Evolutionary conservation across 306 rosid species (phyloP).

Genomic region (Hippophae tibetana): DNA sequence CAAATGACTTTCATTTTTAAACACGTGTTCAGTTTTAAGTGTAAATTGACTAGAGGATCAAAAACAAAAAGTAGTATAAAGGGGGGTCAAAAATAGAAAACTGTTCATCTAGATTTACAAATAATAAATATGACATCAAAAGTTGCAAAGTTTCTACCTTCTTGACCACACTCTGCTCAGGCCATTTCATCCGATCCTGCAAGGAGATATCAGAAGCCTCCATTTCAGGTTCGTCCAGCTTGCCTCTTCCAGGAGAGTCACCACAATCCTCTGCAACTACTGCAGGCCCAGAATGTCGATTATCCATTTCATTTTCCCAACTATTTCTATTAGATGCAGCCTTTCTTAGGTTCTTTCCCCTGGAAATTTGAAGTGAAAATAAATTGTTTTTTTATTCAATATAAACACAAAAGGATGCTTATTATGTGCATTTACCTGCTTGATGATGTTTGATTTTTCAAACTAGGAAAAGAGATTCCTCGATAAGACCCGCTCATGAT

Average conservation of each 20-base stretch:
- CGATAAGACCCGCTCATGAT: constrained; percentile 50
- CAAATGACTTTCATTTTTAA: no score
- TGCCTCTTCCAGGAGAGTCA: constrained; percentile 41
- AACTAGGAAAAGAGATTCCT: constrained; percentile 39
- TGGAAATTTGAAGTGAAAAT: constrained; percentile 32
- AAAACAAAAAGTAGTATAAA: no score
- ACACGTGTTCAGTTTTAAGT: no score
- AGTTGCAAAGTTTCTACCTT: constrained; percentile 30
- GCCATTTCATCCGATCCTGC: constrained; percentile 46
- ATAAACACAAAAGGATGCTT: constrained; percentile 8
- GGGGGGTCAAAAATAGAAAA: no score
- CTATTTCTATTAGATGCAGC: constrained; percentile 35
- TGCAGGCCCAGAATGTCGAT: constrained; percentile 47
- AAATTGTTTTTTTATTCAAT: constrained; percentile 5
- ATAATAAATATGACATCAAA: neutral
- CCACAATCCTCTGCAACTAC: constrained; percentile 33
- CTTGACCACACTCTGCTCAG: constrained; percentile 48
- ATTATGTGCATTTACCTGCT: constrained; percentile 42
- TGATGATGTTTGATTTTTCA: constrained; percentile 56
- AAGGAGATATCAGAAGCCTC: constrained; percentile 34
- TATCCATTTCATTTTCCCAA: constrained; percentile 59
- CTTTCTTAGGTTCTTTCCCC: constrained; percentile 56
- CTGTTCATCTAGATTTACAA: no score
- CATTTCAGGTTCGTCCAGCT: constrained; percentile 46
- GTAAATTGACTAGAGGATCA: no score